A percentile compares a stretch with the other conserved stretches of the same genome.
Conservation (phyloP, 768 basidiomycete genomes). For the Podaxis rugospora region DNA sequence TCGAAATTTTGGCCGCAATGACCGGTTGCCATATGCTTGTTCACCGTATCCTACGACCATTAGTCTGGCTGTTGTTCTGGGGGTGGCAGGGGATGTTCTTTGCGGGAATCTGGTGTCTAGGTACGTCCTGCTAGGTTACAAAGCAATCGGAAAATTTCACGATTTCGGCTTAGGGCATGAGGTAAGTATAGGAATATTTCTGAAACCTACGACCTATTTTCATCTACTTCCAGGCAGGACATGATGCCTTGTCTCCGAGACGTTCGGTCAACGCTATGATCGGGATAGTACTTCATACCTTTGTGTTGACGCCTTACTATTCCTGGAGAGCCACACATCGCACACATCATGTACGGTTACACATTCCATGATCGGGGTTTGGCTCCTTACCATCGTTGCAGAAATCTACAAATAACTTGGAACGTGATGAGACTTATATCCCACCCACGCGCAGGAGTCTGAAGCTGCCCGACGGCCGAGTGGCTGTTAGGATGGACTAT, state of each 20-base stretch:
- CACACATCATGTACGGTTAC: conserved; percentile 53
- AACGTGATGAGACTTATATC: conserved; percentile 71
- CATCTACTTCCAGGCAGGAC: conserved; percentile 35
- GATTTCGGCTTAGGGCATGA: conserved; percentile 34
- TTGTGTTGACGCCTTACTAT: conserved; percentile 54
- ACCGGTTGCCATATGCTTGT: neutral
- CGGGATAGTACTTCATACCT: conserved; percentile 40
- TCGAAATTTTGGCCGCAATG: conserved; percentile 3
- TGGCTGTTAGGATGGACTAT: conserved; percentile 40
- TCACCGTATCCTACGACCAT: conserved; percentile 3
- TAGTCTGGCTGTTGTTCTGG: conserved; percentile 45
- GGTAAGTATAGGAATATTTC: conserved; percentile 19
- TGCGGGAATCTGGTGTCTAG: conserved; percentile 41
- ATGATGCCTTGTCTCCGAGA: conserved; percentile 41
- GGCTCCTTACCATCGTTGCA: conserved; percentile 10
- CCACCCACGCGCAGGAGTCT: conserved; percentile 41
- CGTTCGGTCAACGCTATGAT: conserved; percentile 31
- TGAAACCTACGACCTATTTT: neutral
- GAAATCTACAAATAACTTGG: conserved; percentile 50
- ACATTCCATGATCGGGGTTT: neutral
- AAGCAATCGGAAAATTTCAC: neutral
- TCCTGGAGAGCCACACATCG: conserved; percentile 67
- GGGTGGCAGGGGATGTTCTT: conserved; percentile 44
- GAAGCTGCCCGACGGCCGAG: conserved; percentile 37
- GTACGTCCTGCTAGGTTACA: conserved; percentile 20